Percentiles rank a stretch among this genome's conserved stretches.
Evolutionary conservation across 169 alveolate genomes (phyloP).

Genomic region (Babesia gibsoni): DNA sequence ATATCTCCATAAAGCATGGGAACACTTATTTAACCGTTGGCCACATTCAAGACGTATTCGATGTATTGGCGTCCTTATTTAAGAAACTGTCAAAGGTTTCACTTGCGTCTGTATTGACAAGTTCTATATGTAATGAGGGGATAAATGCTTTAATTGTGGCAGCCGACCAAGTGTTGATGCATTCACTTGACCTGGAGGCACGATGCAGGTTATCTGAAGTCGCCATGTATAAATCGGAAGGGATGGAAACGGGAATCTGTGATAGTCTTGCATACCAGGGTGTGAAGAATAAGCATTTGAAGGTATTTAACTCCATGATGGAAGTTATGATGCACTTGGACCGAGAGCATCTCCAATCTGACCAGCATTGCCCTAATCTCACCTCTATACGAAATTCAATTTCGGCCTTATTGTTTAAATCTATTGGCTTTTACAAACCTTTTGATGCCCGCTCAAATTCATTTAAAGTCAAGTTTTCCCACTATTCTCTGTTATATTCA

Average conservation of each 20-base stretch:
- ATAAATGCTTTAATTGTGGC: not conserved
- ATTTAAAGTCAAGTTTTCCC: not conserved
- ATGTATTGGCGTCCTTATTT: not conserved
- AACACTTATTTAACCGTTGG: slow-evolving; percentile 1
- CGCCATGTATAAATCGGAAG: too few species aligned
- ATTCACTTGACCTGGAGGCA: not conserved
- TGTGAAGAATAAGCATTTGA: not conserved
- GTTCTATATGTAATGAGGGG: not conserved
- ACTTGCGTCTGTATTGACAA: not conserved
- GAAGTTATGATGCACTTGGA: not conserved
- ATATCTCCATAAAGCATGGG: not conserved
- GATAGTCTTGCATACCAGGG: too few species aligned
- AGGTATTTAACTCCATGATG: not conserved
- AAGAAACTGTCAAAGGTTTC: not conserved
- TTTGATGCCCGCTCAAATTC: not conserved
- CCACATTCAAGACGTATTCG: not conserved
- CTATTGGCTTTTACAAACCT: not conserved
- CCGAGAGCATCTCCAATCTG: not conserved
- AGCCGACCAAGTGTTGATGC: not conserved
- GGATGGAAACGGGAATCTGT: too few species aligned
- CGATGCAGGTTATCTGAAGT: not conserved
- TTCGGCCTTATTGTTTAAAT: not conserved
- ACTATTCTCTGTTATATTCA: not conserved
- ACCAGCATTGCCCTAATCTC: not conserved
- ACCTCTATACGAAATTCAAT: not conserved